Evolutionary conservation across 75 land plant genomes (phyloP).

Genomic region (Isoetes taiwanensis): DNA sequence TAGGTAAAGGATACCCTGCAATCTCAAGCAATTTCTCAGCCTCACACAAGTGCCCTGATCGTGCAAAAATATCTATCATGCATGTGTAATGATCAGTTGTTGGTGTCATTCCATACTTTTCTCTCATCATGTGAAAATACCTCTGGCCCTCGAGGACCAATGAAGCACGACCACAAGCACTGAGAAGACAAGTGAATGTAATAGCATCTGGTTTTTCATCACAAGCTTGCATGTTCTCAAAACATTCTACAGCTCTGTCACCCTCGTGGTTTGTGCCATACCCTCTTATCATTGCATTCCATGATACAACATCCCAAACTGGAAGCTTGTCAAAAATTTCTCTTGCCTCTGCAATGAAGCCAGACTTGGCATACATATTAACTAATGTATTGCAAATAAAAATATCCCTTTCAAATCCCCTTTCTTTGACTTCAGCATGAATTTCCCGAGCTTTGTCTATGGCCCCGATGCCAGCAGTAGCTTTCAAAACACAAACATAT

Average conservation of each 20-base stretch:
- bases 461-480: conserved; percentile 13
- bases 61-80: conserved; percentile 20
- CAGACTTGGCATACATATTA: conserved; percentile 26
- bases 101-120: conserved; percentile 15
- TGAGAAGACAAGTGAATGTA: conserved; percentile 3
- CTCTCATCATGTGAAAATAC: conserved; percentile 15
- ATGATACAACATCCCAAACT: conserved; percentile 23
- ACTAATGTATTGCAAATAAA: conserved; percentile 15
- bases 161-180: not conserved
- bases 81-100: conserved; percentile 23
- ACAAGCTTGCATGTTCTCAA: conserved; percentile 14
- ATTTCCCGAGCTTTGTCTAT: conserved; percentile 12
- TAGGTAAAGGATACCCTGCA: conserved; percentile 13
- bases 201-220: conserved; percentile 9
- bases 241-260: conserved; percentile 15
- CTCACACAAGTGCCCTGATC: conserved; percentile 15
- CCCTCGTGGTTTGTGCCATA: conserved; percentile 16
- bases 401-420: conserved; percentile 15
- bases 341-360: conserved; percentile 17
- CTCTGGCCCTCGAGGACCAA: conserved; percentile 7
- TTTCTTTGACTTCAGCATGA: conserved; percentile 7
- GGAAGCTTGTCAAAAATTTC: conserved; percentile 24
- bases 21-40: conserved; percentile 18
- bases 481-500: conserved; percentile 14
- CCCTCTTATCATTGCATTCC: conserved; percentile 47